phyloP scores from a whole-genome alignment of 2,329 filamentous ascomycete species.

The Didymella pomorum region DNA sequence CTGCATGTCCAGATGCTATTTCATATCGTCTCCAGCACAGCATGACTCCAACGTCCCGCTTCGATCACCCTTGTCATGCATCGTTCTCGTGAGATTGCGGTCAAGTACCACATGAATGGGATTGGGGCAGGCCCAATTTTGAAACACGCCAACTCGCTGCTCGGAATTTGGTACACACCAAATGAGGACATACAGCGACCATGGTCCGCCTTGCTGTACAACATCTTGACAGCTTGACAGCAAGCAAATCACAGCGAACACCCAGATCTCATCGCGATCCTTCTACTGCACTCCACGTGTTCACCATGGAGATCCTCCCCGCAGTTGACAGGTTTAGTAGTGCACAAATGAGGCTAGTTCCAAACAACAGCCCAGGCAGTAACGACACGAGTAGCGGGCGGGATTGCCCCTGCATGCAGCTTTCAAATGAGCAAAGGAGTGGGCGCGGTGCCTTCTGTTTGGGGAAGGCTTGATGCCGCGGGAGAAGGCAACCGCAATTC shows the following conservation, averaged over 20 bases:
- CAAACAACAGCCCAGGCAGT: slow-evolving; percentile 10
- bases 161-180: slow-evolving; percentile 9
- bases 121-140: slow-evolving; percentile 15
- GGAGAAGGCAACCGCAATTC: slow-evolving; percentile 14
- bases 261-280: slow-evolving; percentile 2
- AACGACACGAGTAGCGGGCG: slow-evolving; percentile 12
- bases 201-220: neutral
- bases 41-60: neutral
- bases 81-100: slow-evolving; percentile 11
- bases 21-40: neutral
- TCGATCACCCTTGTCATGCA: neutral
- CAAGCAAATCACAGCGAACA: neutral
- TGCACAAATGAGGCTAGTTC: slow-evolving; percentile 8
- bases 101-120: slow-evolving; percentile 15
- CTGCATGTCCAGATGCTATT: slow-evolving; percentile 9
- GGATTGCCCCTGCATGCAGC: slow-evolving; percentile 22
- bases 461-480: slow-evolving; percentile 4
- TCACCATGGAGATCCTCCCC: slow-evolving; percentile 18
- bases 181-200: slow-evolving; percentile 4
- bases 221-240: neutral
- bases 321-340: slow-evolving; percentile 7
- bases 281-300: slow-evolving; percentile 20
- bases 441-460: slow-evolving; percentile 16
- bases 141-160: slow-evolving; percentile 25
- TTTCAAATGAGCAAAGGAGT: slow-evolving; percentile 16